A percentile compares a stretch with the other conserved stretches of the same genome.
Evolutionary conservation across 2,329 filamentous ascomycete species (phyloP).

Genomic region (Scedosporium aurantiacum): DNA sequence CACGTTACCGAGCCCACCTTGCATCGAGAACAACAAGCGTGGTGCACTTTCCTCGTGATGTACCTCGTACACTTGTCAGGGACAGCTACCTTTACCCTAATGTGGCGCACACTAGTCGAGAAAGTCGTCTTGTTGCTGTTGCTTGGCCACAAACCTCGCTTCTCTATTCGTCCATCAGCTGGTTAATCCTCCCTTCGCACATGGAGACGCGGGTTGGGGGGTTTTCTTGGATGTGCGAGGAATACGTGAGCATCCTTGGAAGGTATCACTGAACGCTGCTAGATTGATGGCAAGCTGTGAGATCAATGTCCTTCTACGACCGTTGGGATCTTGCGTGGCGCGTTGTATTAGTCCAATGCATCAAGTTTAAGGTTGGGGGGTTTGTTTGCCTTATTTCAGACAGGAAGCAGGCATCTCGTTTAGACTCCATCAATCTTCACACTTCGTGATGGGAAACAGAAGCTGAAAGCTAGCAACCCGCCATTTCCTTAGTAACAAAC

Average conservation of each 20-base stretch:
- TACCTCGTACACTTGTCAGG: background rate
- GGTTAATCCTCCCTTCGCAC: background rate
- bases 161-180: background rate
- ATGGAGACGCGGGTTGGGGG: background rate
- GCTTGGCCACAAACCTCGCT: background rate
- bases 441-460: background rate
- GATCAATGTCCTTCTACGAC: background rate
- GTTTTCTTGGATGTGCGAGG: background rate
- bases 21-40: background rate
- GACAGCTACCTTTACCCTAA: background rate
- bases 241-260: background rate
- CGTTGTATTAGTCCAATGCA: background rate
- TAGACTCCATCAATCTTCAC: too few species aligned
- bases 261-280: background rate
- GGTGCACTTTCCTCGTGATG: background rate
- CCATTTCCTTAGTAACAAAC: background rate
- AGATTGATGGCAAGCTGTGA: background rate
- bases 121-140: background rate
- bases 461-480: background rate
- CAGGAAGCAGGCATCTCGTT: too few species aligned
- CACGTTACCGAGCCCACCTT: conserved; percentile 2
- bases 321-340: background rate
- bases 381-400: too few species aligned
- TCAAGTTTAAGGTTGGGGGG: too few species aligned
- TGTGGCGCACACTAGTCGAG: background rate